Base-by-base conservation (phyloP, 768 basidiomycete species). In the Leccinum barrowsii region DNA sequence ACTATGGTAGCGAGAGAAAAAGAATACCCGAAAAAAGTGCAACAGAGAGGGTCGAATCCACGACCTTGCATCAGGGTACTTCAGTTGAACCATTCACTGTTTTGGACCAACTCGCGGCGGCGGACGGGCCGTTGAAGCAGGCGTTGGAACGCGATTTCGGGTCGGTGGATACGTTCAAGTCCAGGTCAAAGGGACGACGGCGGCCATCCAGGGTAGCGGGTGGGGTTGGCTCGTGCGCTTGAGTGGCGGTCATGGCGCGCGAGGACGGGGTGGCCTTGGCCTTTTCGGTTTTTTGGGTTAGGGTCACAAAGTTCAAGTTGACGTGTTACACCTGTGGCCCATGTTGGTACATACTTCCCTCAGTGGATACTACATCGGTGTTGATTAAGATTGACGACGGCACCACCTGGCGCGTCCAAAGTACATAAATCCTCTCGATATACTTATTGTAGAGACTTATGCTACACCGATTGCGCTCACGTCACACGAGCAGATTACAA, bases 171-270 rank as follows among this genome's bases (percentile, higher is more conserved):
- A 83, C 75, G 22, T 86, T 98, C 73, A 94, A 96, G 80, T 87
- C 85, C 65, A 80, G 82, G 61, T 83, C 74, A 98, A 95, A 74
- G 76, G 94, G 24, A 82, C 82, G 61, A 96, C 96, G 22, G 93
- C 89, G 32, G 94, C 82, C 54, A 89, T 99, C 55, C 97, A 99
- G 75, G 97, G 97, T 26, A 93, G 90, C 64, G 97, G 97, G 2
- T 99, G 97, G 97, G 96, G 95, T 48, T 99, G 97, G 97, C 82
- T 99, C 58, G 93, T 87, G 64, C 26, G 26, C 26, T 7, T 26
- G 26, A 60, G 80, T 77, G 19, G 42, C 22, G 19, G 30, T 26
- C 26, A 26, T 35, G 35, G 35, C 2, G 6, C 4, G 7, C 21
- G 7, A 37, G 17, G 35, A 37, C 35, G 15, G 3, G 15, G 37